Percentiles rank a stretch among this genome's conserved stretches.
Evolutionary conservation across 129 eudicot genomes (phyloP).

Genomic region (Escallonia rubra): DNA sequence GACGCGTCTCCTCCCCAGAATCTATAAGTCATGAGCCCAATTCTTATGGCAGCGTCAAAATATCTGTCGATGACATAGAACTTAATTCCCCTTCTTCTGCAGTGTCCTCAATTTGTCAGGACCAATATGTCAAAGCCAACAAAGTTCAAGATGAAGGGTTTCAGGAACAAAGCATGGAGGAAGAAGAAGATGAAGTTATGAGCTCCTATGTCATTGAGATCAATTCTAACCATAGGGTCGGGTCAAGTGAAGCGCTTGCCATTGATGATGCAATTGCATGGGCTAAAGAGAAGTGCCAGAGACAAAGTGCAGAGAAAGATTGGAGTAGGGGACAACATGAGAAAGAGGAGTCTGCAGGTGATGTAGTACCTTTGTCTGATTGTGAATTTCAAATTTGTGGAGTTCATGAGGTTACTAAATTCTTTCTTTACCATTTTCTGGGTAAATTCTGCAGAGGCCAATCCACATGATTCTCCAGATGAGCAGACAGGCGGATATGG

Average conservation of each 20-base stretch:
- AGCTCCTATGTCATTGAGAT: constrained; percentile 75
- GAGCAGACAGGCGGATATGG: constrained; percentile 24
- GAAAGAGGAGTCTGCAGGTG: constrained; percentile 28
- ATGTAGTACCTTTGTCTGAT: background rate
- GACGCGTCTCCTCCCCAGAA: constrained; percentile 53
- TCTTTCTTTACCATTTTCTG: background rate
- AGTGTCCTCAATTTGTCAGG: constrained; percentile 47
- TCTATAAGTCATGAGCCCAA: constrained; percentile 39
- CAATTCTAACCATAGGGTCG: constrained; percentile 33
- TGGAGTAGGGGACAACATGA: constrained; percentile 17
- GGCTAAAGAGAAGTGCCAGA: constrained; percentile 72
- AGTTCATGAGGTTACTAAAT: background rate
- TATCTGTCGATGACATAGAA: constrained; percentile 45
- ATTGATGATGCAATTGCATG: constrained; percentile 93
- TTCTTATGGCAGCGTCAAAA: constrained; percentile 34
- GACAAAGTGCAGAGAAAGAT: constrained; percentile 13
- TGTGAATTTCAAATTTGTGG: too few relatives aligned
- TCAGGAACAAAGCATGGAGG: constrained; percentile 20
- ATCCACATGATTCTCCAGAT: constrained; percentile 21
- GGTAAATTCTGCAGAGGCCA: constrained; percentile 24
- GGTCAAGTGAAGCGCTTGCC: constrained; percentile 32
- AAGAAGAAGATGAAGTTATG: constrained; percentile 47
- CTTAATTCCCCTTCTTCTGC: constrained; percentile 64
- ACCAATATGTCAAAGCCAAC: constrained; percentile 14
- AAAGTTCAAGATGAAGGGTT: constrained; percentile 7